These are phyloP conservation scores for Aureobasidium sp. DNA, from an alignment of 2,329 filamentous ascomycete species.

Conservation along the genomic window DNA sequence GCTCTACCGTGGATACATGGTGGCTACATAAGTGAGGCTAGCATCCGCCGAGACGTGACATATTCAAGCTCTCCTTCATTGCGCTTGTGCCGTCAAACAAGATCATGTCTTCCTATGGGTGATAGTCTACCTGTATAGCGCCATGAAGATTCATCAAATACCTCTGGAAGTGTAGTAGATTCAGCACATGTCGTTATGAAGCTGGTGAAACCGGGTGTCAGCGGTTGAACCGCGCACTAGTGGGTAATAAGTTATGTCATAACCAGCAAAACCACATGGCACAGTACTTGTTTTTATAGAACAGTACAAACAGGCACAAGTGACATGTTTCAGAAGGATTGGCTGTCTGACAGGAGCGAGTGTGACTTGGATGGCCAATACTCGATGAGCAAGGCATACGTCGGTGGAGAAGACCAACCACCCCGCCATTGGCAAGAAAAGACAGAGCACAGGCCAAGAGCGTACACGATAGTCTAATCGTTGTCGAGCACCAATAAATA, in stretches of 20 bases:
- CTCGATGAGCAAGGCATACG: neutral
- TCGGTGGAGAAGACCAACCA: neutral
- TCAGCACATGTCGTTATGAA: neutral
- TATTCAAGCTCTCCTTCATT: neutral
- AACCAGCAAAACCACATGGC: neutral
- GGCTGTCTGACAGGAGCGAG: neutral
- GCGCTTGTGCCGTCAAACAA: neutral
- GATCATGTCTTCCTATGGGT: neutral
- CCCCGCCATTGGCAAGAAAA: neutral
- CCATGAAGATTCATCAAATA: too few species aligned
- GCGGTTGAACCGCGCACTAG: neutral
- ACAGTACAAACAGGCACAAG: neutral
- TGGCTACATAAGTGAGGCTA: too few species aligned
- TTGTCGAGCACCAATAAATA: neutral
- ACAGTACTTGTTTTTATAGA: neutral
- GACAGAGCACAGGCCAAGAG: neutral
- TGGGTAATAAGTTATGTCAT: neutral
- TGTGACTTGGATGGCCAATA: neutral
- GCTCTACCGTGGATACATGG: neutral
- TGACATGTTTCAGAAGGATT: neutral
- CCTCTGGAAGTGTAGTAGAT: neutral
- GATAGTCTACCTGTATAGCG: too few species aligned
- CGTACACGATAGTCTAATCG: neutral
- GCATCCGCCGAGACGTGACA: neutral
- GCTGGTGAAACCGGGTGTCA: neutral